Evolutionary conservation across 108 stramenopile species (phyloP).

Genomic region (Stephanodiscus minutulus): DNA sequence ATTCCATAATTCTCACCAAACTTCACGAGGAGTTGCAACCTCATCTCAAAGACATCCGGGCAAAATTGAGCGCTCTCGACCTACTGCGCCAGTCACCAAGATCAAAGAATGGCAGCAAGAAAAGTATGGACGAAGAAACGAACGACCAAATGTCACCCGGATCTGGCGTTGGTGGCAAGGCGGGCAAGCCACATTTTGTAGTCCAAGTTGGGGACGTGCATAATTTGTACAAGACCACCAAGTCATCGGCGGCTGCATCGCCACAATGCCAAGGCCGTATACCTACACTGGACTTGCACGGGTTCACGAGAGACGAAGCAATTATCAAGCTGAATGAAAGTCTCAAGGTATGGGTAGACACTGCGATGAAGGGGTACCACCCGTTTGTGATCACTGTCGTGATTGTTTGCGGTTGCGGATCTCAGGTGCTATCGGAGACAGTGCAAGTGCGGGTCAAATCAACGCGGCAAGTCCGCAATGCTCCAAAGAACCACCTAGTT

Average conservation of each 20-base stretch:
- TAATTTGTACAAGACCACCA: conserved; percentile 37
- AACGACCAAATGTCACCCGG: background rate
- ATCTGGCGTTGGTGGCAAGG: conserved; percentile 15
- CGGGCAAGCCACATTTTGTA: conserved; percentile 18
- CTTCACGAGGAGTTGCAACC: conserved; percentile 25
- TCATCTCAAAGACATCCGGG: conserved; percentile 22
- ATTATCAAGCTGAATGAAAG: conserved; percentile 12
- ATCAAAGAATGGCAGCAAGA: background rate
- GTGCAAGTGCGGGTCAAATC: conserved; percentile 24
- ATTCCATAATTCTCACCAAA: conserved; percentile 10
- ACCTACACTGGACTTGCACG: conserved; percentile 17
- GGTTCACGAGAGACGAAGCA: conserved; percentile 13
- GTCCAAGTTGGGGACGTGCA: conserved; percentile 25
- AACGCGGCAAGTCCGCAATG: conserved; percentile 15
- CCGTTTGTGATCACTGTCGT: conserved; percentile 14
- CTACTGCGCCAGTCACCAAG: conserved; percentile 8
- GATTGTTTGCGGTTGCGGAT: conserved; percentile 29
- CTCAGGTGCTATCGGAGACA: conserved; percentile 20
- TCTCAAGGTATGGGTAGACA: conserved; percentile 18
- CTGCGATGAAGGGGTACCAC: conserved; percentile 20
- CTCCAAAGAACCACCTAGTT: conserved; percentile 4
- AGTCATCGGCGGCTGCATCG: background rate
- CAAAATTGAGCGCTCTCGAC: conserved; percentile 11
- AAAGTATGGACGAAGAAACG: background rate
- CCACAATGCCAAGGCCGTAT: too few relatives aligned